A percentile compares a stretch with the other conserved stretches of the same genome.
phyloP scores from a whole-genome alignment of 2,329 filamentous ascomycete genomes.

The Ceratocystis alfenasii region DNA sequence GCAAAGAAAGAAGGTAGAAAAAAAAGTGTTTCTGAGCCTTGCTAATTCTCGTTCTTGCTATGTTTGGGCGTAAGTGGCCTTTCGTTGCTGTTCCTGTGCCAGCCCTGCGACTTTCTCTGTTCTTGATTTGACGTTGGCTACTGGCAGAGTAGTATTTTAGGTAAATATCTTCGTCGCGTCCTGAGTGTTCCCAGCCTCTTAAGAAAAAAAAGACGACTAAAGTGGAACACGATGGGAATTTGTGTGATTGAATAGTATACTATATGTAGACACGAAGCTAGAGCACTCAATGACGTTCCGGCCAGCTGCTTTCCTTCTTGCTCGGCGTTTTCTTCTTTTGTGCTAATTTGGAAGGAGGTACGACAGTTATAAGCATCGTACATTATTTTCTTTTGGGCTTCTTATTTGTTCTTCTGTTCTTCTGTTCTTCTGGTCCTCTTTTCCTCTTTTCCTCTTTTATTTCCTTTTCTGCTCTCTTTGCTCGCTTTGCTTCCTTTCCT shows the following conservation, averaged over 20 bases:
- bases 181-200: neutral
- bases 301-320: neutral
- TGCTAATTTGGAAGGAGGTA: no score
- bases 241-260: neutral
- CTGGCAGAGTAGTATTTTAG: neutral
- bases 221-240: neutral
- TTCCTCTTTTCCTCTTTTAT: neutral
- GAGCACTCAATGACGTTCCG: neutral
- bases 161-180: neutral
- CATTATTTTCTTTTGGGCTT: neutral
- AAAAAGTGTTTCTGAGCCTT: neutral
- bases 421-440: neutral
- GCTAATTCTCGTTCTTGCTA: neutral
- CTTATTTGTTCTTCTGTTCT: neutral
- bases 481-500: neutral
- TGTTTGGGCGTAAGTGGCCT: neutral
- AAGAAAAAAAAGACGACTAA: neutral
- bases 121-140: neutral
- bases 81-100: neutral
- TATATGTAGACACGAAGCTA: neutral
- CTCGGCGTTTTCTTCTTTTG: no score
- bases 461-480: neutral
- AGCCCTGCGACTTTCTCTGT: slow-evolving; percentile 1
- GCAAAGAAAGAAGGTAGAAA: neutral
- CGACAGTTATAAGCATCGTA: neutral